Evolutionary conservation across 78 protist species (phyloP), one percentile per base, ranked within the genome.

Genomic region (Neovahlkampfia damariscottae): DNA sequence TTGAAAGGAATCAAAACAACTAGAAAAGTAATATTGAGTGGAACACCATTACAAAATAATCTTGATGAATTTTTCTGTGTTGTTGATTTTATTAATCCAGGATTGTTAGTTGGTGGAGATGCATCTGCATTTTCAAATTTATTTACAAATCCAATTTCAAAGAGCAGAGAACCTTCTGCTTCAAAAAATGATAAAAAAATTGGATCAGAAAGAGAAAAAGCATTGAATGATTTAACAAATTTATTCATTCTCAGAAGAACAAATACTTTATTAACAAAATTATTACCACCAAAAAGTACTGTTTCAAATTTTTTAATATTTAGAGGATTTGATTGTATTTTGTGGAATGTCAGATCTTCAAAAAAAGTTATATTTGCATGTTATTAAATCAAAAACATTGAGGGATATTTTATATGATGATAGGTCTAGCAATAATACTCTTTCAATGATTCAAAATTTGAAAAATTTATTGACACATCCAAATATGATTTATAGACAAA

Each of bases 31-130:
- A 36, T 78, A 40, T 72, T 84, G 71, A 66, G 80, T n/a, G 88
- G 88, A 4, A 84, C 88, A 8, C 88, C 88, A 30, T 3, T 84
- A 7, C 76, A 79, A 19, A 84, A 84, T 38, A 72, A 79, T 50
- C 37, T 84, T 0, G 2, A 2, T 1, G 88, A 84, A 41, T 41
- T 84, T 58, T 72, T 36, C 31, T 40, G 74, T 1, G 69, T 84
- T 40, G 68, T 84, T 38, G 30, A 74, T 28, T 84, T 84, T 62
- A 8, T 82, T n/a, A 84, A 80, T 27, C 83, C 83, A 2, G 83
- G 83, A 30, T 31, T 70, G 37, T 5, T 80, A 9, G n/a, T n/a
- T n/a, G n/a, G n/a, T n/a, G 77, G 77, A 29, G 41, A 80, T 27
- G 2, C 3, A 3, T 38, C 29, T n/a, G 2, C 79, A 10, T 80